Percentiles rank a stretch among this genome's conserved stretches.
Conservation (phyloP, 331 rosid genomes). For the Quercus phellos region DNA sequence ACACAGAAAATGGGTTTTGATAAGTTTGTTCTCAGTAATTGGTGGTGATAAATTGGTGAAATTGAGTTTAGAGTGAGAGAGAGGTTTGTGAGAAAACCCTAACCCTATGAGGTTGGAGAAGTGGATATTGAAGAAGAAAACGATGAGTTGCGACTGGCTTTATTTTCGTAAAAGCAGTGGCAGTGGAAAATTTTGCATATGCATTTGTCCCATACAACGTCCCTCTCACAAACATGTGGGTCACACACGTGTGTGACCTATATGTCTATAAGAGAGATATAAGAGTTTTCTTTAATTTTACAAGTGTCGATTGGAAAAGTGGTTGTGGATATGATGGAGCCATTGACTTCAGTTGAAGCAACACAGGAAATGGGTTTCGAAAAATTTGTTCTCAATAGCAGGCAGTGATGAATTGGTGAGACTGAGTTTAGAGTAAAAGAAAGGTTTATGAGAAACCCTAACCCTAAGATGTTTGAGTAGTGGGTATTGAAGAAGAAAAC, state of each 20-base stretch:
- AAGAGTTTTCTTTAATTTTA: no score
- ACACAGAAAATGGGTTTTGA: slow-evolving; percentile 28
- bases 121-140: slow-evolving; percentile 14
- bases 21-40: slow-evolving; percentile 29
- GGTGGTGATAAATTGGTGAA: slow-evolving; percentile 18
- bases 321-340: slow-evolving; percentile 21
- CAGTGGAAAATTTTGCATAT: no score
- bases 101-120: slow-evolving; percentile 30
- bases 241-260: no score
- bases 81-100: slow-evolving; percentile 25
- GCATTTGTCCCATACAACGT: no score
- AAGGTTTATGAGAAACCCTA: slow-evolving; percentile 27
- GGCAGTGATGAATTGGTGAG: slow-evolving; percentile 19
- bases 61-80: slow-evolving; percentile 6
- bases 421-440: slow-evolving; percentile 5
- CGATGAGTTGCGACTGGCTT: no score
- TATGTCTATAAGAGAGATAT: no score
- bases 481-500: slow-evolving; percentile 4
- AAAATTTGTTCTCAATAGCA: slow-evolving; percentile 27
- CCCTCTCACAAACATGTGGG: no score
- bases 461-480: slow-evolving; percentile 32
- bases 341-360: slow-evolving; percentile 37
- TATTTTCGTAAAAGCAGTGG: no score
- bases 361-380: slow-evolving; percentile 29
- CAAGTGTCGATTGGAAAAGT: slow-evolving; percentile 19